Base-by-base conservation (phyloP, 2,329 filamentous ascomycete species). In the Colletotrichum costaricense region DNA sequence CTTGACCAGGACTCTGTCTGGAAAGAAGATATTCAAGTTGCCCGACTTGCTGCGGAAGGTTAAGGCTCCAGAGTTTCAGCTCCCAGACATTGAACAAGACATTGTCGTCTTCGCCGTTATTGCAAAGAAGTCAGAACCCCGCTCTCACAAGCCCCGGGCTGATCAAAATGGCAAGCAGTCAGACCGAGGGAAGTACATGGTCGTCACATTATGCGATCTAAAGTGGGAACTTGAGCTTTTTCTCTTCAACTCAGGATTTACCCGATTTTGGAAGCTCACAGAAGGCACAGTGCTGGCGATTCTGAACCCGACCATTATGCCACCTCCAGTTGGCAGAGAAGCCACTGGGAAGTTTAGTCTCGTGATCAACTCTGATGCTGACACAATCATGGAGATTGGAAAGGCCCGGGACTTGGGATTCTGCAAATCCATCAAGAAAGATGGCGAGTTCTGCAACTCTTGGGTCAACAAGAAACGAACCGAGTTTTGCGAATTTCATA, bases 401-500 rank as follows among this genome's bases (percentile, higher is more conserved):
- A 90, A 88, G 26, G 91, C 95, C 12, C 89, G 95, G 60, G 96
- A 99, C 82, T 86, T 99, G 2, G 95, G 94, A 1, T 97, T 93
- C 80, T 99, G 97, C 84, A 95, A 95, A 80, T 91, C 92, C 7
- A 86, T 95, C 75, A 95, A 94, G 80, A 96, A 94, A 79, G 95
- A 98, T 79, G 96, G 97, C 52, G 89, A 93, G 69, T 85, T 89
- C 59, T 99, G 97, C 82, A 91, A 89, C 42, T 85, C 90, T 33
- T 99, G 97, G 97, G 88, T 99, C 73, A 96, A 99, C 81, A 91
- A 90, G 76, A 91, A 95, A 66, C 94, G 95, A 78, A 98, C 95
- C 0, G 92, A 97, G 77, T 94, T 93, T 80, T 99, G 97, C 84
- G 95, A 98, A 76, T 99, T 93, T 77, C 97, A 99, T 82, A 91